Evolutionary conservation across 805 yeast genomes (phyloP), one percentile per base, ranked within the genome.

Genomic region (Nakazawaea ambrosiae): DNA sequence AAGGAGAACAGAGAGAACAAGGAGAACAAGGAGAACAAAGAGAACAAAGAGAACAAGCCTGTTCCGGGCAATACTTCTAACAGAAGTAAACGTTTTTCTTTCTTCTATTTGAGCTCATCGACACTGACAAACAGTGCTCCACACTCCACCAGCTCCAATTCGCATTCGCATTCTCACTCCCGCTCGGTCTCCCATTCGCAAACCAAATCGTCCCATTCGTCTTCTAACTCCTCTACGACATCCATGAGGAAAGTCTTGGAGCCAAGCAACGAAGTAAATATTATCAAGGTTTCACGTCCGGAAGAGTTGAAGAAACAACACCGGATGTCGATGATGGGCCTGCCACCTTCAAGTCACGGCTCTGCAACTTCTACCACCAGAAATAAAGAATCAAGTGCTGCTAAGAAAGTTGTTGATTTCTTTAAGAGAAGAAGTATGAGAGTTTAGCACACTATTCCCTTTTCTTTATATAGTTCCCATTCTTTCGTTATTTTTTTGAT

Each of bases 381-480:
- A 22, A 57, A 63, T 44, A 75, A 71, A 47, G 85, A 78, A 47
- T 75, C 78, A 16, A 78, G 88, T 33, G 81, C 92, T 2, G 87
- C 92, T 4, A 75, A 78, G 52, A 77, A 76, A 49, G 88, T 81
- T 8, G 75, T 81, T 70, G 89, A 81, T 55, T 81, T 81, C 54
- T 81, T 81, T 64, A 80, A 80, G 53, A 70, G 89, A 58, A 73
- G 85, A 59, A 75, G 65, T 49, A 55, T 60, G 39, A 54, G 66
- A 45, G 59, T 60, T 23, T 60, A 42, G 46, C 10, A n/a, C n/a
- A n/a, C n/a, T n/a, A n/a, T n/a, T n/a, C n/a, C n/a, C n/a, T n/a
- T n/a, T n/a, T n/a, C n/a, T n/a, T n/a, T n/a, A n/a, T n/a, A 14
- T 27, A 12, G 12, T 15, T 10, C 4, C 15, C 15, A 28, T 28